phyloP scores from a whole-genome alignment of 169 alveolate species.

The Eimeria brunetti region DNA sequence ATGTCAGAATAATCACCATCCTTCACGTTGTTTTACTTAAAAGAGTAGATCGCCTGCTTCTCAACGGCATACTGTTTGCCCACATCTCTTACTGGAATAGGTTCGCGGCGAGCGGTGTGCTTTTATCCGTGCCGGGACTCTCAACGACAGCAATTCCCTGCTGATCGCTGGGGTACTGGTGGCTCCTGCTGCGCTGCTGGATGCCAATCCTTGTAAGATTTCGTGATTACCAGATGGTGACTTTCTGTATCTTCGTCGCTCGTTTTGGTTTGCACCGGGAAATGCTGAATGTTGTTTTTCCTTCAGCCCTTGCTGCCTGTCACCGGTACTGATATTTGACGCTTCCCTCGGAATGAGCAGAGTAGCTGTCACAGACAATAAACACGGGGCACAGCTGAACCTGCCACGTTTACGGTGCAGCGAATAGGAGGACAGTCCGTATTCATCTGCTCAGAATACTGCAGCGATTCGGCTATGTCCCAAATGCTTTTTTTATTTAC shows the following conservation, averaged over 20 bases:
- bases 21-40: background rate
- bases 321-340: background rate
- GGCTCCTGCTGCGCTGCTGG: background rate
- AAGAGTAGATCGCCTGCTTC: too few species aligned
- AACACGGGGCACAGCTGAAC: background rate
- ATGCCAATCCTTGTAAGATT: background rate
- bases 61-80: too few species aligned
- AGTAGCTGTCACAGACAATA: background rate
- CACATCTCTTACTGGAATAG: slow-evolving; percentile 10
- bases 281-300: background rate
- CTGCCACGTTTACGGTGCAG: background rate
- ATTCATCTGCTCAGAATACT: background rate
- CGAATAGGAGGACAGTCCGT: background rate
- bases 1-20: background rate
- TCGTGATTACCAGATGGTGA: background rate
- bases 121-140: background rate
- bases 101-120: slow-evolving; percentile 17
- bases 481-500: background rate
- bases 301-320: background rate
- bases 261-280: background rate
- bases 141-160: slow-evolving; percentile 16
- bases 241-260: background rate
- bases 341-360: background rate
- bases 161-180: background rate
- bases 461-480: background rate